Base-by-base conservation (phyloP, 345 rosid species). In the Linum lewisii region DNA sequence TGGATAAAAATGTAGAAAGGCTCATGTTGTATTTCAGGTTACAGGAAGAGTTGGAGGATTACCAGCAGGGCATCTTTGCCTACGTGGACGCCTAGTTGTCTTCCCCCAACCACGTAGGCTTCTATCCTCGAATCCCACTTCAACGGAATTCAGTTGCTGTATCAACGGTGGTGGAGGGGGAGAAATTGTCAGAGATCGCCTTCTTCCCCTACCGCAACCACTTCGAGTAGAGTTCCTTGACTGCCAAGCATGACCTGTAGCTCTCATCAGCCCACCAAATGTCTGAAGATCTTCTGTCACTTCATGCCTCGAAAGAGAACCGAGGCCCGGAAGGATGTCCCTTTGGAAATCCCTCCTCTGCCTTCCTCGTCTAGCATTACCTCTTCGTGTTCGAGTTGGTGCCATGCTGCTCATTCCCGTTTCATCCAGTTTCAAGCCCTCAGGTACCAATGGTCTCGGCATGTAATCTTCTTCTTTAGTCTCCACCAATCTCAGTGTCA, bases 71-170 rank as follows among this genome's bases (percentile, higher is more conserved):
- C 75, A 83, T 66, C 90, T 70, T 63, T 72, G 86, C 57, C 90
- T 71, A 52, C 84, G 82, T 6, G 84, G 92, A 32, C 93, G 85
- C 79, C 93, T 74, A 7, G 87, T 80, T 77, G 85, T 85, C 76
- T 82, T 88, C 56, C 96, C 96, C 96, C 96, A 88, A 52, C 90
- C 87, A 22, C 77, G 68, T 55, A 85, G 78, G 66, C 72, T 75
- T 32, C 66, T 67, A 52, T 86, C 87, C 52, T 77, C 84, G 21
- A 69, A 36, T 54, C 72, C 70, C 44, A 53, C 51, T 55, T 82
- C 84, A 20, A 15, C 44, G 51, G 77, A 71, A 44, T 72, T 71
- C 14, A 72, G 74, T 26, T 70, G 74, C 63, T 73, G 69, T 29
- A 64, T 64, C 25, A 54, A 58, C 15, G 57, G 69, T 23, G 20